These are phyloP conservation scores for Boletus coccyginus DNA, from an alignment of 768 basidiomycete genomes.

Conservation along the genomic window DNA sequence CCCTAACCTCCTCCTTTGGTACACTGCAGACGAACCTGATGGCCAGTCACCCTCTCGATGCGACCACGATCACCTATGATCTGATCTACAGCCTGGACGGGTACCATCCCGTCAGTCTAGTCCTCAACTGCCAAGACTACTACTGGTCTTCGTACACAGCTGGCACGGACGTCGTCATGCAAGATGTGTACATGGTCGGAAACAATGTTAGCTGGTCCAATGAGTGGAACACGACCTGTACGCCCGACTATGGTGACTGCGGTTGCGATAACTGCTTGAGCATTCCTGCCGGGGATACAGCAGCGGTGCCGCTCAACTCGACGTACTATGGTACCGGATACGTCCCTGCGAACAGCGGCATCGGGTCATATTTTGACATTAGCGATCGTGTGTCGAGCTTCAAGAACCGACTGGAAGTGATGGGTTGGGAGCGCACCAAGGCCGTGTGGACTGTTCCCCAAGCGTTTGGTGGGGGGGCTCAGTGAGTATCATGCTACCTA, in stretches of 20 bases:
- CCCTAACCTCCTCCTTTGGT: constrained; percentile 69
- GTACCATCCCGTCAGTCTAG: constrained; percentile 66
- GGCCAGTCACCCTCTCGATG: constrained; percentile 66
- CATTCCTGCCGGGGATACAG: constrained; percentile 40
- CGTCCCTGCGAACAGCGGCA: constrained; percentile 29
- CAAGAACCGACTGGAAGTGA: constrained; percentile 51
- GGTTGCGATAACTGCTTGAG: constrained; percentile 65
- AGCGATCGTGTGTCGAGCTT: constrained; percentile 66
- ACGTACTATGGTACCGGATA: constrained; percentile 12
- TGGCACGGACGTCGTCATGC: constrained; percentile 70
- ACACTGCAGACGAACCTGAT: constrained; percentile 74
- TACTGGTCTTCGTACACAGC: constrained; percentile 55
- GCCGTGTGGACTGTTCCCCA: constrained; percentile 82
- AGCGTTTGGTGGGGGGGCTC: constrained; percentile 50
- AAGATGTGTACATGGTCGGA: constrained; percentile 49
- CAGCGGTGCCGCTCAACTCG: constrained; percentile 27
- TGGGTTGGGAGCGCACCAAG: constrained; percentile 68
- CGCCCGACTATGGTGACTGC: constrained; percentile 65
- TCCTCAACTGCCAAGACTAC: constrained; percentile 65
- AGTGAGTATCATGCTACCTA: no score
- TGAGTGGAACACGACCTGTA: constrained; percentile 62
- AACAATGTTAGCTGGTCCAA: constrained; percentile 66
- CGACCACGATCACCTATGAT: constrained; percentile 47
- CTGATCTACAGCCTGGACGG: constrained; percentile 60
- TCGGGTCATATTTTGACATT: constrained; percentile 58